A percentile compares a stretch with the other conserved stretches of the same genome.
These are phyloP conservation scores for Oryza coarctata DNA, from an alignment of 176 grass and related monocot genomes.

Conservation along the genomic window DNA sequence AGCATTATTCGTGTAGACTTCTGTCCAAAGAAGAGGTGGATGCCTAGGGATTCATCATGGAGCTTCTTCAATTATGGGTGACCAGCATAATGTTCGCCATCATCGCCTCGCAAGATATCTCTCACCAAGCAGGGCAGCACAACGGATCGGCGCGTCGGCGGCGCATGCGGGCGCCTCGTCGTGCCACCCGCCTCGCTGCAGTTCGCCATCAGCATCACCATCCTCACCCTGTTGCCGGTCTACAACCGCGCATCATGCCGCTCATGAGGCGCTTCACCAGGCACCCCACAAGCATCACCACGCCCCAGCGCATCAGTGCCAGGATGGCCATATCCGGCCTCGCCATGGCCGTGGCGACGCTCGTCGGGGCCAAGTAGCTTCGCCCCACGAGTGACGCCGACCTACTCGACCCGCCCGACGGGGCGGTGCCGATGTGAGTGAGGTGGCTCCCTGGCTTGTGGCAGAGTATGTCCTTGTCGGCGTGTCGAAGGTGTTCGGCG, in stretches of 20 bases:
- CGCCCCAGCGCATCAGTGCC: constrained; percentile 58
- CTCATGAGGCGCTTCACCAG: constrained; percentile 44
- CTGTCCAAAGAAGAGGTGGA: not conserved
- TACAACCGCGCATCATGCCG: constrained; percentile 69
- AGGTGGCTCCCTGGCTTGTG: constrained; percentile 89
- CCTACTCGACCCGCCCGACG: constrained; percentile 35
- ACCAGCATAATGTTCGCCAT: constrained; percentile 43
- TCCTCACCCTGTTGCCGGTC: constrained; percentile 41
- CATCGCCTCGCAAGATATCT: constrained; percentile 35
- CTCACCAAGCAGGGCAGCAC: constrained; percentile 72
- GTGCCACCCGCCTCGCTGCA: constrained; percentile 57
- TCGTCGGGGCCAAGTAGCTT: constrained; percentile 64
- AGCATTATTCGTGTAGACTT: constrained; percentile 13
- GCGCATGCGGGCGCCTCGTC: too few relatives aligned
- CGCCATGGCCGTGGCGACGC: constrained; percentile 48
- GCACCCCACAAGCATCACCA: constrained; percentile 58
- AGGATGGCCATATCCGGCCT: constrained; percentile 48
- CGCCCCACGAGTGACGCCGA: constrained; percentile 38
- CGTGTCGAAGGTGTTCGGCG: constrained; percentile 38
- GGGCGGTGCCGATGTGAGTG: constrained; percentile 60
- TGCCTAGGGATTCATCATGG: not conserved
- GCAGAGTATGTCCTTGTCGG: too few relatives aligned
- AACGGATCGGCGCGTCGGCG: constrained; percentile 48
- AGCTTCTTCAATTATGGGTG: constrained; percentile 60
- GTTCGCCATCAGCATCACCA: constrained; percentile 30